phyloP scores from a whole-genome alignment of 768 basidiomycete genomes.

The Kwoniella sp. region DNA sequence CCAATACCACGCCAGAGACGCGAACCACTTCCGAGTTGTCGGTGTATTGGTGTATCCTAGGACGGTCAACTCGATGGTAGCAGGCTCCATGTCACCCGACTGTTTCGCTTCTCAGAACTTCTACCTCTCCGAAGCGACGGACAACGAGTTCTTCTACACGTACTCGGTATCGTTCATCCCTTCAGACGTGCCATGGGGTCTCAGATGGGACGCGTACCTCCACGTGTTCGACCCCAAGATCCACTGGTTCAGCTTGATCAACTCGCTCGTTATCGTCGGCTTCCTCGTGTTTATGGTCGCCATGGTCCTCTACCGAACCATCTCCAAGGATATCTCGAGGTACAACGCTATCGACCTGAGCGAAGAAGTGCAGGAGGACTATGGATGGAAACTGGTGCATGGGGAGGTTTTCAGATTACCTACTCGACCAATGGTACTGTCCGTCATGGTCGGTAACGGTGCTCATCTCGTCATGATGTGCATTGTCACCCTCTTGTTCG shows the following conservation, averaged over 20 bases:
- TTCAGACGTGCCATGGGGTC: conserved; percentile 78
- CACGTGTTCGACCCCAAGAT: conserved; percentile 91
- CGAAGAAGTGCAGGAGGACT: conserved; percentile 95
- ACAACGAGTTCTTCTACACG: conserved; percentile 75
- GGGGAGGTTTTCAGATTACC: conserved; percentile 94
- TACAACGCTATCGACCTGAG: conserved; percentile 93
- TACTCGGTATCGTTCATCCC: conserved; percentile 87
- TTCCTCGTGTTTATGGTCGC: conserved; percentile 81
- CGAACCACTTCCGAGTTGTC: conserved; percentile 76
- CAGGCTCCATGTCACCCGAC: conserved; percentile 32
- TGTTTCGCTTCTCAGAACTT: conserved; percentile 55
- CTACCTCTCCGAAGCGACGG: conserved; percentile 65
- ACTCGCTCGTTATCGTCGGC: conserved; percentile 85
- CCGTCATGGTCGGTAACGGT: conserved; percentile 88
- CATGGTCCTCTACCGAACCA: conserved; percentile 81
- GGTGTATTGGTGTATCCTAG: conserved; percentile 77
- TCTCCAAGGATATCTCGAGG: conserved; percentile 88
- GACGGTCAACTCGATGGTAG: conserved; percentile 44
- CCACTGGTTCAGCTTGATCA: conserved; percentile 94
- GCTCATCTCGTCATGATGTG: conserved; percentile 84
- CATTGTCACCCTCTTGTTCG: conserved; percentile 86
- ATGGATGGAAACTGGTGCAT: conserved; percentile 97
- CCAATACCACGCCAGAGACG: conserved; percentile 78
- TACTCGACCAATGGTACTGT: conserved; percentile 71
- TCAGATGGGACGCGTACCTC: conserved; percentile 94